phyloP scores from a whole-genome alignment of 805 yeast species.

The Teunomyces kruisii region DNA sequence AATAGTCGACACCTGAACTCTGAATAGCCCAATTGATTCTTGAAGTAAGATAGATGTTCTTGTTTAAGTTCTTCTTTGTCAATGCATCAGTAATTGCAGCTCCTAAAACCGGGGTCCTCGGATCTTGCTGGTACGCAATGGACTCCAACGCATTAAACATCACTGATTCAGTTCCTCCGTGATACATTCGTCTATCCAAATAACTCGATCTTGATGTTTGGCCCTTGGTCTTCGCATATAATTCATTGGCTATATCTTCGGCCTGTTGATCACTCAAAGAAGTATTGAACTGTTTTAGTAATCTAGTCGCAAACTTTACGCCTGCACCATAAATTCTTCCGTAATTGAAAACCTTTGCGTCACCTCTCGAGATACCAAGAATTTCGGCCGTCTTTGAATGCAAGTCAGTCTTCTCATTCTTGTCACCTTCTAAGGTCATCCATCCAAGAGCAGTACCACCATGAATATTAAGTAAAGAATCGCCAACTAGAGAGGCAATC shows the following conservation, averaged over 20 bases:
- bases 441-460: constrained; percentile 98
- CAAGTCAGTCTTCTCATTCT: constrained; percentile 86
- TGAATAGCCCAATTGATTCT: constrained; percentile 98
- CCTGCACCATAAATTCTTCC: constrained; percentile 99
- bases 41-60: constrained; percentile 75
- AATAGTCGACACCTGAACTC: constrained; percentile 95
- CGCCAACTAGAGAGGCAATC: constrained; percentile 96
- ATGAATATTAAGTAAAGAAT: constrained; percentile 81
- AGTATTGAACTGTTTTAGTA: constrained; percentile 82
- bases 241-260: constrained; percentile 53
- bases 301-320: constrained; percentile 79
- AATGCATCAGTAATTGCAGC: constrained; percentile 91
- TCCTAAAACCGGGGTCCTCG: constrained; percentile 88
- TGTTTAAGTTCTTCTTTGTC: constrained; percentile 59
- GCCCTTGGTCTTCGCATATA: constrained; percentile 88
- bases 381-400: constrained; percentile 93
- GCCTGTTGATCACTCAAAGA: constrained; percentile 67
- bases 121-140: constrained; percentile 77
- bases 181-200: constrained; percentile 47
- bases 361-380: constrained; percentile 83
- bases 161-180: constrained; percentile 92
- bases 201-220: constrained; percentile 18
- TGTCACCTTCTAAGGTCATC: constrained; percentile 98
- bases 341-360: constrained; percentile 93
- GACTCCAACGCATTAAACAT: constrained; percentile 86